Conservation (phyloP, 78 protist species). For the Cavenderia fasciculata region DNA sequence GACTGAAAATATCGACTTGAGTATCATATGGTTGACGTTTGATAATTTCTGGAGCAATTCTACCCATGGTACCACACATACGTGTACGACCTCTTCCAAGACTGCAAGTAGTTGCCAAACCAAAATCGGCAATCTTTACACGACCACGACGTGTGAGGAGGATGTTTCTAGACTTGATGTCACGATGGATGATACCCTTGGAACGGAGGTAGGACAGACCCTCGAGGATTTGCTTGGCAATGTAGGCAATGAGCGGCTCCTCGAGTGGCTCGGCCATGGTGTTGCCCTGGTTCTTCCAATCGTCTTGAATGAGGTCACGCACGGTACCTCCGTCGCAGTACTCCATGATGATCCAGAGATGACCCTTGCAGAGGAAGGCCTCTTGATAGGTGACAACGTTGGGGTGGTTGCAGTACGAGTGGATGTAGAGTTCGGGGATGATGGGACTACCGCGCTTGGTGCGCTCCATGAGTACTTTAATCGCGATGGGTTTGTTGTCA, state of each 20-base stretch:
- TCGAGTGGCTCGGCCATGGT: slow-evolving; percentile 15
- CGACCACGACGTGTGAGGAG: slow-evolving; percentile 61
- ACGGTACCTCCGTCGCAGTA: slow-evolving; percentile 76
- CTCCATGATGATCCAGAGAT: slow-evolving; percentile 71
- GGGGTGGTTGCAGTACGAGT: slow-evolving; percentile 38
- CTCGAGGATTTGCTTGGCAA: slow-evolving; percentile 20
- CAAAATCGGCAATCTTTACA: slow-evolving; percentile 70
- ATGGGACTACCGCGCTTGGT: slow-evolving; percentile 55
- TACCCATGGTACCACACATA: slow-evolving; percentile 78
- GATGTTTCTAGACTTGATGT: slow-evolving; percentile 65
- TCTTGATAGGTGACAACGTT: slow-evolving; percentile 36
- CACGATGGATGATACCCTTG: slow-evolving; percentile 56
- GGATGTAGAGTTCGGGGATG: slow-evolving; percentile 63
- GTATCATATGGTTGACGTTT: slow-evolving; percentile 61
- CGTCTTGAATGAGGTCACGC: slow-evolving; percentile 51
- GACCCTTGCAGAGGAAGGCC: slow-evolving; percentile 48
- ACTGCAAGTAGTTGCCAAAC: slow-evolving; percentile 49
- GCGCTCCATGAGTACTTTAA: slow-evolving; percentile 63
- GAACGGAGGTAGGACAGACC: slow-evolving; percentile 47
- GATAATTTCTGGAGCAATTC: slow-evolving; percentile 68
- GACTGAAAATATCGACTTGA: slow-evolving; percentile 61
- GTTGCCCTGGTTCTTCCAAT: slow-evolving; percentile 18
- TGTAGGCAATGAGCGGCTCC: slow-evolving; percentile 43
- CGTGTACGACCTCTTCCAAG: slow-evolving; percentile 64
- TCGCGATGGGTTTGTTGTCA: slow-evolving; percentile 50